Base-by-base conservation (phyloP, 495 filamentous ascomycete species). In the Penicillium goetzii region DNA sequence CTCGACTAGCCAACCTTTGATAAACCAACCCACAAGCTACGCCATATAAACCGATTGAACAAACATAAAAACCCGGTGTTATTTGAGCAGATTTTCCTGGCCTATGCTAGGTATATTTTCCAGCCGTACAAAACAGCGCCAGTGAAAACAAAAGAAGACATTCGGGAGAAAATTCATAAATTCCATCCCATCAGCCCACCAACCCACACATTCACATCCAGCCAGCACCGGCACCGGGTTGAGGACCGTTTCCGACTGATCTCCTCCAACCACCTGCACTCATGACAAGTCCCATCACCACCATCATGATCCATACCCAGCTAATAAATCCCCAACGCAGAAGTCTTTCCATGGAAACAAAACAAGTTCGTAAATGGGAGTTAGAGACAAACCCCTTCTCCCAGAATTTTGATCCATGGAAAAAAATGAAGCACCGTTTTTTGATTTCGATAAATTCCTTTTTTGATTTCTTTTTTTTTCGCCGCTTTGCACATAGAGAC, bases 101-200 rank as follows among this genome's bases (percentile, higher is more conserved):
- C 71, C 68, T 73, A 73, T 73, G 71, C 71, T 73, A 73, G 71
- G 71, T 68, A 69, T 71, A 68, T 73, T 73, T 73, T 73, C 71
- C 64, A 73, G 71, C 68, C 64, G 65, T 68, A 57, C 62, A 66
- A 58, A 62, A 71, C 65, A 68, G 68, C 71, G 71, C 71, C 71
- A 73, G 68, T 63, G 58, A 69, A 71, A 73, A 64, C 14, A 28
- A 69, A 66, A 65, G 32, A 57, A 60, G 58, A 62, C 64, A 70
- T 66, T 67, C 3, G 50, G 50, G 50, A 53, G n/a, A 30, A 17
- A 26, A 52, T 17, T 25, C 15, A 4, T 12, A 23, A 53, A 32
- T 30, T 68, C 65, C 67, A 64, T 70, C 63, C 62, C 61, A 32
- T 32, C 30, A 32, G n/a, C 32, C 67, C 58, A 32, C 63, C 53